Base-by-base conservation (phyloP, 176 grass and related monocot genomes). In the Saccharum officinarum region DNA sequence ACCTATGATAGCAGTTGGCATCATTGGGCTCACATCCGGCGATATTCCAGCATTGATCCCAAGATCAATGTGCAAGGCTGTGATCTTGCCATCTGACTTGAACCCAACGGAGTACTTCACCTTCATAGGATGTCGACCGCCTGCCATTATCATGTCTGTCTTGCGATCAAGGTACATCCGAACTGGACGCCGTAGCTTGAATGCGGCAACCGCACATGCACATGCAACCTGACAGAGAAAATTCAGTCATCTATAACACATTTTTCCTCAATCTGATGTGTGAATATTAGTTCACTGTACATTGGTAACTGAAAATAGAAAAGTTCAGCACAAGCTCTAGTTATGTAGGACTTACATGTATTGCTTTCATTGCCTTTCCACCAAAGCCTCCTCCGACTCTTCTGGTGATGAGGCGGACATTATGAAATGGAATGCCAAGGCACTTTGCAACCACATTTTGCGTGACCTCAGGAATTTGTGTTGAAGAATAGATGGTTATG, bases 371-470 rank as follows among this genome's bases (percentile, higher is more conserved):
- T 66, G 79, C 91, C 89, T 97, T 97, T 36, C 91, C 91, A 57
- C 94, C 94, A 38, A 97, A 97, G 67, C 89, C 91, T 67, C 94
- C 94, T 54, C 94, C 94, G 23, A 84, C 85, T 92, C 94, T 93
- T 84, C 91, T 97, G 11, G 91, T 94, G 49, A 97, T 92, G 31
- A 97, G n/a, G 78, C 94, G 94, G 1, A 97, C 94, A 84, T 92
- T 97, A 70, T 97, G 87, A 36, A 69, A 88, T 2, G 94, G 94
- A 18, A 97, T 31, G 57, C 94, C 91, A 15, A 97, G 91, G 78
- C 87, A 87, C 65, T 68, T 91, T 8, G 94, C 91, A 66, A 94
- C 44, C 2, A 84, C 34, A 81, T 20, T 80, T 46, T 97, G 94
- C 3, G 71, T 22, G 26, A 78, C 2, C 88, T 93, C 89, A 2